Evolutionary conservation across 2,329 filamentous ascomycete species (phyloP), one percentile per base, ranked within the genome.

Genomic region (Trichophyton schoenleinii): DNA sequence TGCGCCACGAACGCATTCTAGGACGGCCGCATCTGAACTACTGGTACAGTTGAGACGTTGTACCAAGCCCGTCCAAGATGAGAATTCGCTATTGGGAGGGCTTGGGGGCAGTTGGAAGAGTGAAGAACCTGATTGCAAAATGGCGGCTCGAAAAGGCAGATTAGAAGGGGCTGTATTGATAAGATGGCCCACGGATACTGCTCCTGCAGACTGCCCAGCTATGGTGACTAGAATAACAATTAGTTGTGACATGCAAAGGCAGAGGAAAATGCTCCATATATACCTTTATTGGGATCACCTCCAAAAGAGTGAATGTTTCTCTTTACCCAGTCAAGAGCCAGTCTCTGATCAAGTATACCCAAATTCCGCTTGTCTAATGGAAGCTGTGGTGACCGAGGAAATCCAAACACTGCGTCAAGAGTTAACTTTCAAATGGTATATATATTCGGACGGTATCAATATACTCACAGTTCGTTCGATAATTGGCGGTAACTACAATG

Each of bases 321-420:
- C 60, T 80, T 75, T 3, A 85, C 75, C 83, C 83, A 86, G 65
- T 83, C 73, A 7, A 86, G 70, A 31, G 80, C 81, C n/a, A 82
- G 72, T 9, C 80, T 74, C 67, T 85, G 82, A 63, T 84, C 81
- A 59, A 78, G 72, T 0, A 83, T 70, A 2, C 75, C 81, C 9
- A 89, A 71, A 68, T 91, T 92, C 2, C 84, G 53, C 22, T 58
- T 3, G 25, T 49, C 41, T 13, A 49, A 15, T 9, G 60, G 59
- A 13, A 61, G 49, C 36, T 58, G 57, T 36, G 57, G 36, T 44
- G 57, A 42, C 15, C 41, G 20, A n/a, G 55, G 25, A 9, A 61
- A 61, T 4, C 60, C 60, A 59, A 61, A 61, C 34, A 58, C 60
- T 61, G 11, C 13, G 9, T 38, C 4, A 46, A 9, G 13, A 15